Evolutionary conservation across 345 rosid species (phyloP).

Genomic region (Boechera divaricarpa): DNA sequence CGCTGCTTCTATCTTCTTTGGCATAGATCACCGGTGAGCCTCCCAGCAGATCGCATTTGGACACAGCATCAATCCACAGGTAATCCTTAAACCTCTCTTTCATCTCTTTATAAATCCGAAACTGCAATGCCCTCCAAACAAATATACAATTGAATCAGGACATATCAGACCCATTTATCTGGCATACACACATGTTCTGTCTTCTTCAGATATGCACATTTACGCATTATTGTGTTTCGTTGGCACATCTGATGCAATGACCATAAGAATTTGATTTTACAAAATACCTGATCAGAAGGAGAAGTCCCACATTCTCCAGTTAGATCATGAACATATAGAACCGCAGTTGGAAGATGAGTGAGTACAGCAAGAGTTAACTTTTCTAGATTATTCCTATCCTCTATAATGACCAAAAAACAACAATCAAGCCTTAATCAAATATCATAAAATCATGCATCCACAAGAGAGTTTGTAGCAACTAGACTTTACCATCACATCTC

Average conservation of each 20-base stretch:
- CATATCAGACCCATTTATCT: not conserved
- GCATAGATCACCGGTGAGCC: constrained; percentile 59
- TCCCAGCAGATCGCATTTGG: constrained; percentile 83
- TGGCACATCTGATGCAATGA: not conserved
- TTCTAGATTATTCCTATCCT: constrained; percentile 89
- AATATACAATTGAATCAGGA: constrained; percentile 24
- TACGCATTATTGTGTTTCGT: not conserved
- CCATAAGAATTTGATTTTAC: constrained; percentile 30
- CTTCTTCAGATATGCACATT: not conserved
- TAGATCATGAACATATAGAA: constrained; percentile 89
- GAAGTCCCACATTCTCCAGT: constrained; percentile 97
- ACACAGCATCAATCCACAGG: constrained; percentile 88
- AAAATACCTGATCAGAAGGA: constrained; percentile 78
- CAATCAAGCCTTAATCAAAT: not conserved
- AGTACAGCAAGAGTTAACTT: constrained; percentile 93
- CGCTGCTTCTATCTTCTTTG: constrained; percentile 59
- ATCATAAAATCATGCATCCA: not conserved
- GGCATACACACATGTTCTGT: constrained; percentile 5
- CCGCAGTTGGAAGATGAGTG: constrained; percentile 89
- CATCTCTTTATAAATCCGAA: constrained; percentile 77
- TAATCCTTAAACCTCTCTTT: constrained; percentile 69
- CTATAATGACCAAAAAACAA: constrained; percentile 48
- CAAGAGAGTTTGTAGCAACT: constrained; percentile 22
- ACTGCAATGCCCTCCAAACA: constrained; percentile 54
- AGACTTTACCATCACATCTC: constrained; percentile 78